Conservation (phyloP, 169 alveolate species). For the Theileria annulata region DNA sequence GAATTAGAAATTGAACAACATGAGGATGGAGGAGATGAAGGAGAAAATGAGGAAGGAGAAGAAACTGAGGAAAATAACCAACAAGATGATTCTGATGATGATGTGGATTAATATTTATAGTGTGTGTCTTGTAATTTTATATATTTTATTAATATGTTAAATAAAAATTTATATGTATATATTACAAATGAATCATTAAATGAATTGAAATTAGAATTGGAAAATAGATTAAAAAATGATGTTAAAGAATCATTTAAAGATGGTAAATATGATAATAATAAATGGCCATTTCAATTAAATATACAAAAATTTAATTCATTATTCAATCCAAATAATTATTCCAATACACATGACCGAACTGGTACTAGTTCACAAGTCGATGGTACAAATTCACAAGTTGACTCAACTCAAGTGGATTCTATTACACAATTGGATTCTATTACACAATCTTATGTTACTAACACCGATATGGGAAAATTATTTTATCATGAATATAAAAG, state of each 20-base stretch:
- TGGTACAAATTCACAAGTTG: no score
- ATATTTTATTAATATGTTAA: no score
- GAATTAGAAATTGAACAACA: slow-evolving; percentile 49
- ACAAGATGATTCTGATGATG: not conserved
- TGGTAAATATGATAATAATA: not conserved
- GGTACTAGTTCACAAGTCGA: no score
- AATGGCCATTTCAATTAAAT: not conserved
- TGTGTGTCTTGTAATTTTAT: slow-evolving; percentile 4
- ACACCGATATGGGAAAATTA: no score
- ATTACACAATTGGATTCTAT: no score
- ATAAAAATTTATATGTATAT: not conserved
- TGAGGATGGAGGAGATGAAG: slow-evolving; percentile 11
- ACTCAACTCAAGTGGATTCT: no score
- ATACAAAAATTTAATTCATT: not conserved
- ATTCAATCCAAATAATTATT: not conserved
- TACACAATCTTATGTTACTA: no score
- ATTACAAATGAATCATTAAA: not conserved
- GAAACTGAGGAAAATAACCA: not conserved
- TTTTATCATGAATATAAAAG: not conserved
- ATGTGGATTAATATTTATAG: not conserved
- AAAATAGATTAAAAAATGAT: not conserved
- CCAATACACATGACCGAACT: no score
- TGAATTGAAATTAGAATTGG: not conserved
- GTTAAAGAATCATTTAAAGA: not conserved
- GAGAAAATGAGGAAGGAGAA: not conserved